A percentile compares a stretch with the other conserved stretches of the same genome.
Evolutionary conservation across 306 rosid species (phyloP).

Genomic region (Cucurbita argyrosperma): DNA sequence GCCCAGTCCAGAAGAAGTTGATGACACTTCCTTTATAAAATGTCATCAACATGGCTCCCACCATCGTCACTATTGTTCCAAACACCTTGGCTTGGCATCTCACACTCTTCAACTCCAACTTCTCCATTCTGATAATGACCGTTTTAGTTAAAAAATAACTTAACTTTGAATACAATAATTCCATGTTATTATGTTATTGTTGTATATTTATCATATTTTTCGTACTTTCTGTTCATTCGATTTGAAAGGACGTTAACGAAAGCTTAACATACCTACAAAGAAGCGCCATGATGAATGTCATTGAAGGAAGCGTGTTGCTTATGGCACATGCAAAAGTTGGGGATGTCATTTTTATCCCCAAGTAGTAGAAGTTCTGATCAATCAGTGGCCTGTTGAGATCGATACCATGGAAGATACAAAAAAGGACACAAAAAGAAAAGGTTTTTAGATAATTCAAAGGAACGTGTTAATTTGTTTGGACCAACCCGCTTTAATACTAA

Average conservation of each 20-base stretch:
- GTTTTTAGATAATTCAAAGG: neutral
- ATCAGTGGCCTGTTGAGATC: conserved; percentile 55
- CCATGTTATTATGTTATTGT: neutral
- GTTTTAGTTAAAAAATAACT: neutral
- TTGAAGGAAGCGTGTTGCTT: conserved; percentile 81
- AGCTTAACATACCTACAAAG: conserved; percentile 39
- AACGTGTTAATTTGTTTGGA: too few relatives aligned
- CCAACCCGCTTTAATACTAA: conserved; percentile 16
- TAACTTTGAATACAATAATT: neutral
- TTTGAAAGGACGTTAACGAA: neutral
- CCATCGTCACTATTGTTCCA: conserved; percentile 64
- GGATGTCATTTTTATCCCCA: conserved; percentile 68
- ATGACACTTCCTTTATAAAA: conserved; percentile 71
- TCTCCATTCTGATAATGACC: conserved; percentile 50
- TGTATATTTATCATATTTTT: neutral
- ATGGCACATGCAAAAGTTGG: conserved; percentile 86
- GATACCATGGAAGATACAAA: neutral
- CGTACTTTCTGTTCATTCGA: neutral
- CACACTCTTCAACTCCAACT: conserved; percentile 37
- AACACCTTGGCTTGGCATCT: conserved; percentile 57
- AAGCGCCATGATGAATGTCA: conserved; percentile 82
- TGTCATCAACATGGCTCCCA: conserved; percentile 93
- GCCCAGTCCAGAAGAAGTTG: conserved; percentile 32
- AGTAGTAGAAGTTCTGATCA: conserved; percentile 79
- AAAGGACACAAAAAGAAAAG: neutral